A percentile compares a stretch with the other conserved stretches of the same genome.
Evolutionary conservation across 176 grass and related monocot species (phyloP).

Genomic region (Microstegium vimineum): DNA sequence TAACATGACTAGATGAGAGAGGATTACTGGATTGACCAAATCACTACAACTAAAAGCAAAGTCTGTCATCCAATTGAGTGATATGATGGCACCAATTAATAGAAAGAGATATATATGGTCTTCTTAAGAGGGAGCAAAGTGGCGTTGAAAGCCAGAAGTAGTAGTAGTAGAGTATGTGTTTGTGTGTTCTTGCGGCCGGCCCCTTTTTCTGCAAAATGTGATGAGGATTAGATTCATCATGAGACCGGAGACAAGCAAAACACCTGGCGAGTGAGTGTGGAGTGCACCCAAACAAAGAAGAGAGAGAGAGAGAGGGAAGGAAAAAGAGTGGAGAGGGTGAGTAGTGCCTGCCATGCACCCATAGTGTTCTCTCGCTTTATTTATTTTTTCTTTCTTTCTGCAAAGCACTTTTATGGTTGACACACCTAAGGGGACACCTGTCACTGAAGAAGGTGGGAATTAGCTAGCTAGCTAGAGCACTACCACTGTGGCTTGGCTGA

Average conservation of each 20-base stretch:
- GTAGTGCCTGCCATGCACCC: conserved; percentile 32
- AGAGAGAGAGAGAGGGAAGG: too few relatives aligned
- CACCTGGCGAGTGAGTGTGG: conserved; percentile 31
- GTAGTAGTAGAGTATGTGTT: neutral
- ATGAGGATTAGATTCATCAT: conserved; percentile 5
- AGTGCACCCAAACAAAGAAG: conserved; percentile 40
- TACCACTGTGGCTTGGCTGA: neutral
- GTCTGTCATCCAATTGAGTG: neutral
- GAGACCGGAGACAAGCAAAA: neutral
- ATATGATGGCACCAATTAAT: neutral
- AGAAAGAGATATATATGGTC: neutral
- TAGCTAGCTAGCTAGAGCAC: neutral
- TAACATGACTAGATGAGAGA: too few relatives aligned
- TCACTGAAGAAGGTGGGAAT: neutral
- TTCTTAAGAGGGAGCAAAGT: neutral
- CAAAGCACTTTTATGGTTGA: conserved; percentile 39
- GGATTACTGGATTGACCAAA: conserved; percentile 1
- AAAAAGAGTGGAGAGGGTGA: conserved; percentile 12
- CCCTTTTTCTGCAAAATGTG: neutral
- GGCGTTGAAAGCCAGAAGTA: neutral
- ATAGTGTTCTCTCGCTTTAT: conserved; percentile 1
- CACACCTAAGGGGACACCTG: conserved; percentile 13
- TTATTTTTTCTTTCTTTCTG: neutral
- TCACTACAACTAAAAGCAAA: neutral
- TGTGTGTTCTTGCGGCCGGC: neutral